Evolutionary conservation across 768 basidiomycete genomes (phyloP).

Genomic region (Mycena leptocephala): DNA sequence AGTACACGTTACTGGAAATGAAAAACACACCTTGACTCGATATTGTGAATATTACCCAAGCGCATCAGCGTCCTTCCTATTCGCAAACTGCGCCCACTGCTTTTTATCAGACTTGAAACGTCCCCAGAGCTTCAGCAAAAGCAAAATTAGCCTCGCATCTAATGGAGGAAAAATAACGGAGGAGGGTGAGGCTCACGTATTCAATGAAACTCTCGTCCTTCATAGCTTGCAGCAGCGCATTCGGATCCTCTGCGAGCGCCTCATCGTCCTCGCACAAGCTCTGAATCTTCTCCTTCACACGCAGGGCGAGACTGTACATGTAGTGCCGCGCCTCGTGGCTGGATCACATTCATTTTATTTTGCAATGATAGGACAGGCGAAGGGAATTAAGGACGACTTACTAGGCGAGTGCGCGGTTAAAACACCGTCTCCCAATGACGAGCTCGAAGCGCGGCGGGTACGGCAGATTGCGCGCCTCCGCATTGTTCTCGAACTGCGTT

Average conservation of each 20-base stretch:
- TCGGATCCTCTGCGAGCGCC: slow-evolving; percentile 27
- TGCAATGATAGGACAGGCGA: background rate
- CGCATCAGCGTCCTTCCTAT: slow-evolving; percentile 26
- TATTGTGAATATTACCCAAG: background rate
- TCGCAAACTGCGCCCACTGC: slow-evolving; percentile 12
- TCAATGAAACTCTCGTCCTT: slow-evolving; percentile 28
- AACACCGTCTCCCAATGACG: slow-evolving; percentile 26
- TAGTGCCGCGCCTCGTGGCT: slow-evolving; percentile 36
- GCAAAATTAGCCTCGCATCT: no score
- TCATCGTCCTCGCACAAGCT: slow-evolving; percentile 25
- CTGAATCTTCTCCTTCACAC: slow-evolving; percentile 32
- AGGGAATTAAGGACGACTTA: no score
- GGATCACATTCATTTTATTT: background rate
- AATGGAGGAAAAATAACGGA: background rate
- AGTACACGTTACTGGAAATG: no score
- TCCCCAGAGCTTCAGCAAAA: slow-evolving; percentile 26
- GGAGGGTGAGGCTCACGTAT: slow-evolving; percentile 17
- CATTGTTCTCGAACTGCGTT: slow-evolving; percentile 33
- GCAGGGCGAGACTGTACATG: slow-evolving; percentile 23
- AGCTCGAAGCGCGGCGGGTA: slow-evolving; percentile 33
- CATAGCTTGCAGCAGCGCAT: slow-evolving; percentile 25
- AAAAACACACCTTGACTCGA: no score
- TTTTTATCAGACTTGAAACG: slow-evolving; percentile 32
- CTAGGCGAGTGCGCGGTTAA: slow-evolving; percentile 33
- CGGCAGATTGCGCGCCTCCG: slow-evolving; percentile 35